Conservation (phyloP, 441 rosid genomes). For the Adansonia madagascariensis region DNA sequence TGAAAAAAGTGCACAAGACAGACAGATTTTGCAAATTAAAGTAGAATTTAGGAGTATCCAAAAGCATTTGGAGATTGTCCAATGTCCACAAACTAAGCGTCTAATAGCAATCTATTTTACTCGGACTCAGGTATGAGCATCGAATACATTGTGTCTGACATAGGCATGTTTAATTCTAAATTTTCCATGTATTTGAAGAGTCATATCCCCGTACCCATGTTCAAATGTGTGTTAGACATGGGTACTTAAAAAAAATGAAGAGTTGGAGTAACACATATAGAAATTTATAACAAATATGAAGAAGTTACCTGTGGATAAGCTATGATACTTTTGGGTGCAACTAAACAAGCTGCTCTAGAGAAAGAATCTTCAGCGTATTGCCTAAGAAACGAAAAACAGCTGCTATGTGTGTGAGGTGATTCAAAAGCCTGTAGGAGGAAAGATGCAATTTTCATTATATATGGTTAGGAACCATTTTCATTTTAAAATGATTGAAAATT, state of each 20-base stretch:
- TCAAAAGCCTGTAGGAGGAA: conserved; percentile 77
- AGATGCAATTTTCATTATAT: conserved; percentile 2
- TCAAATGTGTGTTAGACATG: no score
- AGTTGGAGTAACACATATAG: neutral
- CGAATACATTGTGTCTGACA: no score
- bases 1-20: conserved; percentile 1
- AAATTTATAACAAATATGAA: conserved; percentile 12
- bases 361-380: conserved; percentile 85
- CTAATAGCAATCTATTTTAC: no score
- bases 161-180: no score
- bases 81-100: neutral
- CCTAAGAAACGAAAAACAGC: conserved; percentile 83
- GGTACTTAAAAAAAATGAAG: no score
- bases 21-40: conserved; percentile 10
- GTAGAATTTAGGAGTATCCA: neutral
- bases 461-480: neutral
- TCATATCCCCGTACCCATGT: no score
- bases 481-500: neutral
- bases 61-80: neutral
- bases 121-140: no score
- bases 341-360: conserved; percentile 87
- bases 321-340: conserved; percentile 76
- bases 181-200: no score
- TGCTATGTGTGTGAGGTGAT: conserved; percentile 87
- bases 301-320: conserved; percentile 88